Conservation (phyloP, 768 basidiomycete species). For the Suillus tomentosus region DNA sequence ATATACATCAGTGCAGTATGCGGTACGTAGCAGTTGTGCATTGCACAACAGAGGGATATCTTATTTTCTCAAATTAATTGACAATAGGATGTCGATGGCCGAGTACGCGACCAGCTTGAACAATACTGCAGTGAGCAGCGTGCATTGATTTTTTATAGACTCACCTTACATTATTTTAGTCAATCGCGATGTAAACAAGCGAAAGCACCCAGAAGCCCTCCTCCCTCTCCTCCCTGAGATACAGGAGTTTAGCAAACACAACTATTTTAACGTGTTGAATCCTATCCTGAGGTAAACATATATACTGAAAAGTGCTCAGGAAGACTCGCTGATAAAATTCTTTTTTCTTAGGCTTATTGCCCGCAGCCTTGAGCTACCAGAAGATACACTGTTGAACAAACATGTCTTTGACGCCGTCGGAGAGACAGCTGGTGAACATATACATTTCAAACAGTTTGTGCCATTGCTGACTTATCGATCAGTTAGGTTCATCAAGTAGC, state of each 20-base stretch:
- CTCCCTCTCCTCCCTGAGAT: constrained; percentile 57
- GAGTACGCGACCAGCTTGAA: constrained; percentile 63
- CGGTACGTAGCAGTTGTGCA: constrained; percentile 34
- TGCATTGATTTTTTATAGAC: background rate
- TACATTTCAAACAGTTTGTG: background rate
- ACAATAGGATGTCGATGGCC: constrained; percentile 57
- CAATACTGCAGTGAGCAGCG: constrained; percentile 55
- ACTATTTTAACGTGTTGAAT: constrained; percentile 53
- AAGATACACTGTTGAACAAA: constrained; percentile 50
- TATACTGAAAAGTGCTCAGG: background rate
- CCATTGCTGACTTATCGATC: background rate
- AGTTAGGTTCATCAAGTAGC: constrained; percentile 75
- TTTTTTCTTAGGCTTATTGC: constrained; percentile 44
- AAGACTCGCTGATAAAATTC: background rate
- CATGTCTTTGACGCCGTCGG: constrained; percentile 45
- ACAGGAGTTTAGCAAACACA: constrained; percentile 48
- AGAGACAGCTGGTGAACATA: constrained; percentile 42
- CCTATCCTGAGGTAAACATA: constrained; percentile 43
- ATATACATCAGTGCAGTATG: constrained; percentile 52
- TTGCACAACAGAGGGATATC: background rate
- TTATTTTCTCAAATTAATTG: background rate
- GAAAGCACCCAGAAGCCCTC: constrained; percentile 49
- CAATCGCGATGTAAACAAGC: constrained; percentile 49
- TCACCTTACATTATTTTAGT: constrained; percentile 35
- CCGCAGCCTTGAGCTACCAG: constrained; percentile 53